Evolutionary conservation across 2,329 filamentous ascomycete genomes (phyloP).

Genomic region (Cryphonectria nitschkei): DNA sequence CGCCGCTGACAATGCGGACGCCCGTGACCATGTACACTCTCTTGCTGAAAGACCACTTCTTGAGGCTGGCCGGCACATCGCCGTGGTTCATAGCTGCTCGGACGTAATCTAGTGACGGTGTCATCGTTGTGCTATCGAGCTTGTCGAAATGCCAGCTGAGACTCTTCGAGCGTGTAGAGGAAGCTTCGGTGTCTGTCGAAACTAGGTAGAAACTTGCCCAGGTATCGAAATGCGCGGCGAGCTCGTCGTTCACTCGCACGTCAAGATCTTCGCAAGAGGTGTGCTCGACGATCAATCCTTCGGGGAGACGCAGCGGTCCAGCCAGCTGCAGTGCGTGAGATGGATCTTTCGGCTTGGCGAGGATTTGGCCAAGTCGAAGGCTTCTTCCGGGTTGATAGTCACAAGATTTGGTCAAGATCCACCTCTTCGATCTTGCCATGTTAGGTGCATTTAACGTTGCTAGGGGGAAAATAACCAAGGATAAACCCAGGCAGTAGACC

Average conservation of each 20-base stretch:
- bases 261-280: neutral
- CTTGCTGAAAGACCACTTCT: neutral
- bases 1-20: neutral
- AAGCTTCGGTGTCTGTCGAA: neutral
- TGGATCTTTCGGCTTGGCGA: neutral
- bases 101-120: neutral
- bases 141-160: slow-evolving; percentile 1
- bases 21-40: neutral
- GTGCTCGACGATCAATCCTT: neutral
- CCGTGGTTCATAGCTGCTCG: neutral
- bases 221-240: neutral
- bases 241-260: neutral
- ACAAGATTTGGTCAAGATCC: neutral
- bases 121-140: neutral
- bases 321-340: neutral
- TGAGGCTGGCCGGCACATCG: neutral
- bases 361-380: neutral
- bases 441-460: neutral
- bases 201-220: neutral
- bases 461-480: neutral
- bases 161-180: neutral
- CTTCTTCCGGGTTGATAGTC: neutral
- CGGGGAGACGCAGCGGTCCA: neutral
- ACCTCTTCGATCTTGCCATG: neutral
- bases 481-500: neutral